Percentiles rank a stretch among this genome's conserved stretches.
phyloP scores from a whole-genome alignment of 805 yeast genomes.

The Tanozyma kutaoensis region DNA sequence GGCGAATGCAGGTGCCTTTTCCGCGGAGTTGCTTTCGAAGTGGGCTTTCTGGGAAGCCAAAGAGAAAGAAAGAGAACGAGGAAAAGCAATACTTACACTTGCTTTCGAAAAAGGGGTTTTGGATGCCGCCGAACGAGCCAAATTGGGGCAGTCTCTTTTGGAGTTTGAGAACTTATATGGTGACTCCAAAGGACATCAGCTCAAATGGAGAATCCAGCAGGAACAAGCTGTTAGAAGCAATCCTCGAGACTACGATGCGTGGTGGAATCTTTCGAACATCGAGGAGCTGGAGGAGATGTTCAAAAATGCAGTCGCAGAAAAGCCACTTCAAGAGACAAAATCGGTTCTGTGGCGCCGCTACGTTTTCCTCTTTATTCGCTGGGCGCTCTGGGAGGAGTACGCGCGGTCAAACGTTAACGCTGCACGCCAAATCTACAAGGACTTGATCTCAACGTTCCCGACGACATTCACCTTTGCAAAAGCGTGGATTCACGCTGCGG shows the following conservation, averaged over 20 bases:
- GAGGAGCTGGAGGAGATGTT: slow-evolving; percentile 20
- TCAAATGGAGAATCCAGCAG: slow-evolving; percentile 44
- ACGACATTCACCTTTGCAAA: slow-evolving; percentile 52
- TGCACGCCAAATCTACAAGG: slow-evolving; percentile 39
- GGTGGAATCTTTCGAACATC: slow-evolving; percentile 68
- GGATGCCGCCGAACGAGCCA: too few species aligned
- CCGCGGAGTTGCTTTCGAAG: too few species aligned
- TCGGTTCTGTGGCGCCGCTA: slow-evolving; percentile 51
- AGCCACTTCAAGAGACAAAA: slow-evolving; percentile 25
- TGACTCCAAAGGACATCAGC: slow-evolving; percentile 5
- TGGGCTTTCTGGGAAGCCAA: too few species aligned
- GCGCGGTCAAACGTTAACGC: slow-evolving; percentile 22
- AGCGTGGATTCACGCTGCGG: slow-evolving; percentile 58
- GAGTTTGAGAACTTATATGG: too few species aligned
- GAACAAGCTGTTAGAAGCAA: slow-evolving; percentile 30
- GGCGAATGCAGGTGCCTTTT: too few species aligned
- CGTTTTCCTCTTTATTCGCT: slow-evolving; percentile 57
- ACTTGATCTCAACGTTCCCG: slow-evolving; percentile 38
- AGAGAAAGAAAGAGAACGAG: too few species aligned
- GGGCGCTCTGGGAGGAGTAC: slow-evolving; percentile 50
- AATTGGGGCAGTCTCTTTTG: too few species aligned
- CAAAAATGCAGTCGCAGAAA: slow-evolving; percentile 27
- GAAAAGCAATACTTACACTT: too few species aligned
- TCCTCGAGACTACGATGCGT: slow-evolving; percentile 55
- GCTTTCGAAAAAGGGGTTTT: too few species aligned